Evolutionary conservation across 305 asterid species (phyloP), one percentile per base, ranked within the genome.

Genomic region (Stenogyne calaminthoides): DNA sequence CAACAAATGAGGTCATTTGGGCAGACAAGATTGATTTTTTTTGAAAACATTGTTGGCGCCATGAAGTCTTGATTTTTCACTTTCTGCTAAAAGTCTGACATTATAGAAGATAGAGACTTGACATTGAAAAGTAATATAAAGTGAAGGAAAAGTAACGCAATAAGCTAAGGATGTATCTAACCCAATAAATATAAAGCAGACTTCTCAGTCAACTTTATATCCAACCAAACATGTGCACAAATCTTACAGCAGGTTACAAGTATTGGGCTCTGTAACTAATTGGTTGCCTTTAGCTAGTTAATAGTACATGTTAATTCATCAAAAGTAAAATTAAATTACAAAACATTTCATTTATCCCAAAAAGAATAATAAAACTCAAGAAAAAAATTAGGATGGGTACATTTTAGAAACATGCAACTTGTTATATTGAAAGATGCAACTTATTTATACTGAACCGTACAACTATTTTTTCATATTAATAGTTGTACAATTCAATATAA

Each of bases 31-130:
- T 36, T 72, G 76, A 67, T 70, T 19, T 8, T 6, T 15, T 67
- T 46, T 78, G 70, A n/a, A 70, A 77, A 71, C 65, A 34, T 25
- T 58, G 55, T 72, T 77, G 75, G 84, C 81, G 79, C 83, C 82
- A 10, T 46, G 58, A 49, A 63, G 70, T 25, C 9, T 32, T 67
- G 61, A 55, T 36, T 75, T n/a, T n/a, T 66, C 49, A 75, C 75
- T 69, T 60, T 76, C 27, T 9, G 71, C 29, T 15, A 65, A 67
- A 75, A 63, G 76, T 7, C 69, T 63, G 75, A 52, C 69, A 16
- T 75, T 4, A 64, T 51, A 64, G 73, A 79, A 62, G 84, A 87
- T 18, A 27, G 60, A 25, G 82, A 86, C 86, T 76, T 80, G 49
- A 76, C 85, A 84, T n/a, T 61, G 47, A n/a, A n/a, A n/a, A n/a